These are phyloP conservation scores for Tetracladium maxilliforme DNA, from an alignment of 2,329 filamentous ascomycete genomes.

Conservation along the genomic window DNA sequence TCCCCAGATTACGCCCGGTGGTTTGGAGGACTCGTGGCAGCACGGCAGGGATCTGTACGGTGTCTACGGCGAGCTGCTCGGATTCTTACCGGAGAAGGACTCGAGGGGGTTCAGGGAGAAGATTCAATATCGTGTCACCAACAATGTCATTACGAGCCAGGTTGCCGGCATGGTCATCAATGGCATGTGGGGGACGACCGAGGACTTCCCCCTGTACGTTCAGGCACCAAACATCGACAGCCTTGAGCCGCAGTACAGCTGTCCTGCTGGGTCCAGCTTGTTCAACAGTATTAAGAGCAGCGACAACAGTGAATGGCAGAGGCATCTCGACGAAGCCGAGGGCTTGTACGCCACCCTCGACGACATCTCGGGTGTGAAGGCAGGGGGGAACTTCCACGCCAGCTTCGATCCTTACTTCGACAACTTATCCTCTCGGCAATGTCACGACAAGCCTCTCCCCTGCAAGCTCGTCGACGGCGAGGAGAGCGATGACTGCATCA, in stretches of 20 bases:
- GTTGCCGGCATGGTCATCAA: constrained; percentile 61
- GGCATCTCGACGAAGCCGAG: constrained; percentile 42
- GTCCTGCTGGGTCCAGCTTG: constrained; percentile 30
- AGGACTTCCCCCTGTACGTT: constrained; percentile 28
- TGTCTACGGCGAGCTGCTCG: constrained; percentile 59
- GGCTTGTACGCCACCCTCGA: constrained; percentile 47
- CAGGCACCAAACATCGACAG: constrained; percentile 42
- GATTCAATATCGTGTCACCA: constrained; percentile 58
- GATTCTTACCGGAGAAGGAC: constrained; percentile 44
- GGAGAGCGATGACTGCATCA: constrained; percentile 42
- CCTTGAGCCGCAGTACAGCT: constrained; percentile 60
- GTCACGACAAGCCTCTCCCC: constrained; percentile 58
- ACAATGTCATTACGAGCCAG: constrained; percentile 71
- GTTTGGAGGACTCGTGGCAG: constrained; percentile 59
- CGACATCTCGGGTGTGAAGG: constrained; percentile 47
- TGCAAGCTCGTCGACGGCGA: constrained; percentile 36
- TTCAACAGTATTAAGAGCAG: constrained; percentile 28
- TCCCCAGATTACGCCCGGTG: constrained; percentile 61
- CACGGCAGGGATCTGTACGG: constrained; percentile 64
- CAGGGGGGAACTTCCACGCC: constrained; percentile 49
- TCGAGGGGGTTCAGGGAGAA: constrained; percentile 17
- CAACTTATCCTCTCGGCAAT: constrained; percentile 66
- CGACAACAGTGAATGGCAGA: constrained; percentile 38
- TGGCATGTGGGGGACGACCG: constrained; percentile 45
- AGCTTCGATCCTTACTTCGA: constrained; percentile 76